Base-by-base conservation (phyloP, 306 rosid species). In the Prunus salicina region DNA sequence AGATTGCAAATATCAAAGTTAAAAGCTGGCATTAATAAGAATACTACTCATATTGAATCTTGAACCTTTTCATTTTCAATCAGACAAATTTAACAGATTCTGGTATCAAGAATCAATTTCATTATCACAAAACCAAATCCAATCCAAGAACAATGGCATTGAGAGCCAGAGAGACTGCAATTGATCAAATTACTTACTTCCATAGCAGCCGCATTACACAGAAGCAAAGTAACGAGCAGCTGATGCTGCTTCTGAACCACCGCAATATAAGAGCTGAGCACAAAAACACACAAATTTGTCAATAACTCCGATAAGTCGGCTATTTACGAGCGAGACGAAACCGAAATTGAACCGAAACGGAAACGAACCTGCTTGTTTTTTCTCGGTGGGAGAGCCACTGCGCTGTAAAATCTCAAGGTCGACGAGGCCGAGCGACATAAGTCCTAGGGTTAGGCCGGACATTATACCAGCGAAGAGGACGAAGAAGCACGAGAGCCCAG, bases 201-300 rank as follows among this genome's bases (percentile, higher is more conserved):
- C 99, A 95, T 95, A 58, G 97, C 72, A 72, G 72, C 88, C 51
- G 97, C 99, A 84, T 95, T 95, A 67, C 97, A 95, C 57, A 95
- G 86, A 72, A 95, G 99, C 86, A 95, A 79, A 75, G 99, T 95
- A 62, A 95, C 97, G 2, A 95, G 93, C 58, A 95, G 96, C 86
- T 88, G 97, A 70, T 95, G 99, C 81, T 95, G 99, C 87, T 95
- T 95, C 66, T 92, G 88, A 82, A 95, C 99, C 64, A 95, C 99
- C 0, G 99, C 66, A 95, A 86, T 68, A 95, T 95, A 81, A 75
- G 53, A 49, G 97, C 99, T 95, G 84, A 81, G 32, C 43, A 64
- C 5, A 74, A 52, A 56, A 45, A 16, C 70, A 47, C 6, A 28
- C 45, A 55, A 15, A 65, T 12, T n/a, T 11, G 34, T 25, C 24